Evolutionary conservation across 2,329 filamentous ascomycete genomes (phyloP).

Genomic region (Pyrenophora graminea): DNA sequence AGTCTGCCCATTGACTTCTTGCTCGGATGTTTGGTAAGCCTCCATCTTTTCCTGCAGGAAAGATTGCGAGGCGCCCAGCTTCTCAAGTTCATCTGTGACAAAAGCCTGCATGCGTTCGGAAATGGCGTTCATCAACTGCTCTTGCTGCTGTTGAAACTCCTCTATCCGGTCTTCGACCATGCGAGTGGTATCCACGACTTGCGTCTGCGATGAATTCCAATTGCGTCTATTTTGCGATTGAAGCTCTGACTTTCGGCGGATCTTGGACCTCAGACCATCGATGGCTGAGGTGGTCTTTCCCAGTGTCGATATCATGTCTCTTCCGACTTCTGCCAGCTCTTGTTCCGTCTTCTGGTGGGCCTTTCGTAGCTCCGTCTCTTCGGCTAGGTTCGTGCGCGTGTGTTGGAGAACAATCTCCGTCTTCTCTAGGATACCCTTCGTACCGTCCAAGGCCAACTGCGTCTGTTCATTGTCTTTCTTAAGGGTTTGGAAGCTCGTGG

Average conservation of each 20-base stretch:
- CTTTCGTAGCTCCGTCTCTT: conserved; percentile 78
- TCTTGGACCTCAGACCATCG: conserved; percentile 80
- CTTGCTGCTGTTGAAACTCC: conserved; percentile 73
- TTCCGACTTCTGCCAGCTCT: conserved; percentile 73
- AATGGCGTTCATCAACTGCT: conserved; percentile 68
- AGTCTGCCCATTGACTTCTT: conserved; percentile 70
- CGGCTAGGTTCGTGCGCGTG: conserved; percentile 74
- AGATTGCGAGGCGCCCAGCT: conserved; percentile 69
- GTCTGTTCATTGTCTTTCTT: conserved; percentile 89
- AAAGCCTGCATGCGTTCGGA: conserved; percentile 76
- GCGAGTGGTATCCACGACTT: conserved; percentile 76
- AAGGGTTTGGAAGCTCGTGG: conserved; percentile 81
- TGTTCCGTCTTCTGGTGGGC: conserved; percentile 86
- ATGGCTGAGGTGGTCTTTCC: conserved; percentile 79
- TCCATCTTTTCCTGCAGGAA: conserved; percentile 72
- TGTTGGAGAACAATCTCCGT: conserved; percentile 82
- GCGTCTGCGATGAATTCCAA: conserved; percentile 76
- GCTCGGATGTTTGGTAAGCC: conserved; percentile 69
- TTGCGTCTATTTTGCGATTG: conserved; percentile 76
- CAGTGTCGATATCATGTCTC: conserved; percentile 76
- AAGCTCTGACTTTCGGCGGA: conserved; percentile 81
- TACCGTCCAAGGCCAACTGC: conserved; percentile 72
- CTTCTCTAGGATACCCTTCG: conserved; percentile 79
- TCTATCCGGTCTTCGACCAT: conserved; percentile 76
- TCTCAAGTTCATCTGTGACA: conserved; percentile 73